These are phyloP conservation scores for Populus alba DNA, from an alignment of 345 rosid species.

Conservation along the genomic window DNA sequence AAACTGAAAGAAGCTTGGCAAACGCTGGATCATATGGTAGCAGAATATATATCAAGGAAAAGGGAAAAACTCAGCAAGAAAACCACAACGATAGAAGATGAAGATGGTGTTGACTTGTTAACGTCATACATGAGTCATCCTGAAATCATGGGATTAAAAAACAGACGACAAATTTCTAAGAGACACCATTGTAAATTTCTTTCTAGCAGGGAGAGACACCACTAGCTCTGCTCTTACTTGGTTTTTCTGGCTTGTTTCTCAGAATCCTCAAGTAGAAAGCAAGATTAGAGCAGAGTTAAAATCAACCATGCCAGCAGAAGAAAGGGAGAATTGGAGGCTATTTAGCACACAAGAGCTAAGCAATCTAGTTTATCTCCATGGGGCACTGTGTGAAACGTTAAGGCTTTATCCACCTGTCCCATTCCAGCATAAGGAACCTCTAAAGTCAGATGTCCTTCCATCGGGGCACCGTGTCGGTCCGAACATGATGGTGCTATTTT, in stretches of 20 bases:
- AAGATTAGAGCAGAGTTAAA: constrained; percentile 16
- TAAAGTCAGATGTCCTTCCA: constrained; percentile 33
- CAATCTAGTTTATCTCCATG: constrained; percentile 16
- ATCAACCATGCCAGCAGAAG: constrained; percentile 5
- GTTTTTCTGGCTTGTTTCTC: constrained; percentile 17
- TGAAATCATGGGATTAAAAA: constrained; percentile 10
- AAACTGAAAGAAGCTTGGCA: constrained; percentile 7
- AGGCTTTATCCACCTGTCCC: constrained; percentile 23
- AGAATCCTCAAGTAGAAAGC: constrained; percentile 7
- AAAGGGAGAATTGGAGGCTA: not conserved
- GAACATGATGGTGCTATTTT: constrained; percentile 25
- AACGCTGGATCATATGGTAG: not conserved
- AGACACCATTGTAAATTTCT: constrained; percentile 16
- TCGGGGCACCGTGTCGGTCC: constrained; percentile 36
- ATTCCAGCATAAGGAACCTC: constrained; percentile 10
- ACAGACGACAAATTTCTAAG: constrained; percentile 14
- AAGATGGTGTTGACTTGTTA: constrained; percentile 7
- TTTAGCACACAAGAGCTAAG: not conserved
- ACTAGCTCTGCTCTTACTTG: constrained; percentile 22
- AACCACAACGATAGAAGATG: not conserved
- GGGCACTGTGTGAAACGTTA: constrained; percentile 11
- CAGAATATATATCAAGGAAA: constrained; percentile 1
- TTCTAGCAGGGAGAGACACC: constrained; percentile 22
- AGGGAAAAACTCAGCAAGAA: not conserved
- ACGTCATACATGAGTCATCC: constrained; percentile 8